Percentiles rank a stretch among this genome's conserved stretches.
Conservation (phyloP, 352 stramenopile species). For the Phytophthora colocasiae region DNA sequence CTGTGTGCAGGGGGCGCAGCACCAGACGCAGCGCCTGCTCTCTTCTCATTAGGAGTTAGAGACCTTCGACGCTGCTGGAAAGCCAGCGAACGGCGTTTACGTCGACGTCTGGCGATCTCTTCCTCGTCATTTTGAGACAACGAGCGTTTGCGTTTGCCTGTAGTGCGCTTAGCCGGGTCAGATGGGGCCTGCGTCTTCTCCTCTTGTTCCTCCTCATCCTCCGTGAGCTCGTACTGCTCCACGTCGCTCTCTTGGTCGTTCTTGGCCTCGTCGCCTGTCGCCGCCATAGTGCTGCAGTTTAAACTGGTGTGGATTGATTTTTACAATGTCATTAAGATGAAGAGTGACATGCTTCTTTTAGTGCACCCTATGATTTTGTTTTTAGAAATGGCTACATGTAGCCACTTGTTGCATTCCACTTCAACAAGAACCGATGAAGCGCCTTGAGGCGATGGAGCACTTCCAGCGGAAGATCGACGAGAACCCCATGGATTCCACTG, state of each 20-base stretch:
- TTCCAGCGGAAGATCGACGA: conserved; percentile 64
- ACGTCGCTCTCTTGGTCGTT: conserved; percentile 40
- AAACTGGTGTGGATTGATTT: conserved; percentile 16
- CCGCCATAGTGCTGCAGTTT: conserved; percentile 14
- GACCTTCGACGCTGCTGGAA: conserved; percentile 79
- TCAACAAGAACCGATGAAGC: conserved; percentile 42
- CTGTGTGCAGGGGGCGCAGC: conserved; percentile 34
- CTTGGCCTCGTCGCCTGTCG: conserved; percentile 36
- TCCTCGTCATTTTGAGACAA: conserved; percentile 63
- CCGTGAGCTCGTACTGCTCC: conserved; percentile 39
- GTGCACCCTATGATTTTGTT: background rate
- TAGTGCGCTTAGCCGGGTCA: conserved; percentile 24
- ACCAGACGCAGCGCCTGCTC: conserved; percentile 5
- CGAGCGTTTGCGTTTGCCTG: conserved; percentile 71
- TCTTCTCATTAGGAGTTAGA: conserved; percentile 58
- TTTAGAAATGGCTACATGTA: conserved; percentile 10
- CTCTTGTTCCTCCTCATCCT: conserved; percentile 38
- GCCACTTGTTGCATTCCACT: background rate
- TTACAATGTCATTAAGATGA: conserved; percentile 2
- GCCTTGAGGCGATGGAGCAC: conserved; percentile 64
- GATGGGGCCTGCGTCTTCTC: conserved; percentile 16
- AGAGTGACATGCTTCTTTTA: background rate
- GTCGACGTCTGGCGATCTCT: conserved; percentile 67
- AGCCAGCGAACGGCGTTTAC: conserved; percentile 66
- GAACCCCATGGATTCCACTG: conserved; percentile 62